These are phyloP conservation scores for Talaromyces sp. DNA, from an alignment of 2,329 filamentous ascomycete species.

Conservation along the genomic window DNA sequence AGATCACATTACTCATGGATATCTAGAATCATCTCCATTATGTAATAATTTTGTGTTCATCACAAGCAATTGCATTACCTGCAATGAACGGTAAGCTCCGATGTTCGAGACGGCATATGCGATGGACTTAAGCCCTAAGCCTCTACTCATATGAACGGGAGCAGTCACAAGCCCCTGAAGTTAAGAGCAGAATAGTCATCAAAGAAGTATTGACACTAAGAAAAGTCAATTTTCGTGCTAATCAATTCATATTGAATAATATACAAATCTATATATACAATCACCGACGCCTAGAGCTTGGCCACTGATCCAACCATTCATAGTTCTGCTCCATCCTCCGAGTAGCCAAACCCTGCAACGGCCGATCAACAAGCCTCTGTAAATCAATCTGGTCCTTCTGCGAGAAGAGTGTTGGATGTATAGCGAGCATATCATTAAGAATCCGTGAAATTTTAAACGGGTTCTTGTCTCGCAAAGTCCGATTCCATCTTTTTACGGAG, in stretches of 20 bases:
- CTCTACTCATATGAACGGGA: too few species aligned
- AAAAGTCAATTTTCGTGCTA: background rate
- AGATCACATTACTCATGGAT: background rate
- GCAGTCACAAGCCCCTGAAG: too few species aligned
- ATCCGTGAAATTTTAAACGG: slow-evolving; percentile 32
- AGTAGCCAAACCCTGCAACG: background rate
- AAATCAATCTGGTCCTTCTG: slow-evolving; percentile 23
- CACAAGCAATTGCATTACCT: background rate
- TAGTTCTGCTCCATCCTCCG: slow-evolving; percentile 8
- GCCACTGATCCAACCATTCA: slow-evolving; percentile 15
- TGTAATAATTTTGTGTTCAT: background rate
- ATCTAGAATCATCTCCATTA: background rate
- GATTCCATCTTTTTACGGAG: slow-evolving; percentile 34
- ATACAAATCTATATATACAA: slow-evolving; percentile 1
- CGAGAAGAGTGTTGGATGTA: slow-evolving; percentile 33
- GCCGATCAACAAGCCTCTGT: slow-evolving; percentile 13
- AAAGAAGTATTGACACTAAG: too few species aligned
- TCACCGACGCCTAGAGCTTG: background rate
- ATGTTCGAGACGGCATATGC: background rate
- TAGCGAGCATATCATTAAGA: slow-evolving; percentile 31
- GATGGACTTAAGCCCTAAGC: background rate
- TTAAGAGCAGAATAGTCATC: too few species aligned
- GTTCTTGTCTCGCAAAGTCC: slow-evolving; percentile 35
- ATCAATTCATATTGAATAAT: background rate
- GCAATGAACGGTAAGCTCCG: background rate